phyloP scores from a whole-genome alignment of 2,329 filamentous ascomycete species.

The Colletotrichum euphorbiae region DNA sequence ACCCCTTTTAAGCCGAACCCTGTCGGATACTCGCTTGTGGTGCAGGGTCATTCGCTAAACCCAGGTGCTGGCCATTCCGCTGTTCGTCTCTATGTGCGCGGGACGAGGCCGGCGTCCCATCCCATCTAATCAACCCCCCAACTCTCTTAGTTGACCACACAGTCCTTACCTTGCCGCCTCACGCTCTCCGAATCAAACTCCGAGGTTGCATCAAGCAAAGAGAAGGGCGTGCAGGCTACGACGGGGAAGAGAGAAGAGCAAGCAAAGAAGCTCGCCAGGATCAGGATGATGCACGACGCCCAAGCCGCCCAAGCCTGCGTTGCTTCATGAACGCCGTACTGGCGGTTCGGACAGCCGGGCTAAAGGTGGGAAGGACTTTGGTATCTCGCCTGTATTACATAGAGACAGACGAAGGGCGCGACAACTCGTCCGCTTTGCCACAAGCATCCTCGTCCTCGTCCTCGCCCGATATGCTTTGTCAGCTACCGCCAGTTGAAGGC shows the following conservation, averaged over 20 bases:
- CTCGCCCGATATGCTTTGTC: not conserved
- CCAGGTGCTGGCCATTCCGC: not conserved
- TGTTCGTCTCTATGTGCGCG: not conserved
- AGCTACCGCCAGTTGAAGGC: not conserved
- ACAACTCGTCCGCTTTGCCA: not conserved
- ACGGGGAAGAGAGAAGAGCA: too few relatives aligned
- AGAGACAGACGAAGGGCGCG: not conserved
- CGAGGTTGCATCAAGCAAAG: too few relatives aligned
- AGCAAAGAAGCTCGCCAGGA: too few relatives aligned
- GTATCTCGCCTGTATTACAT: not conserved
- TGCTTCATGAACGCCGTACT: too few relatives aligned
- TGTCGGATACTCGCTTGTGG: slow-evolving; percentile 14
- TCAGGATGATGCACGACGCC: too few relatives aligned
- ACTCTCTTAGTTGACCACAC: too few relatives aligned
- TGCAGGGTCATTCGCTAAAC: not conserved
- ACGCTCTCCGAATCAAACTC: too few relatives aligned
- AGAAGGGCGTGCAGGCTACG: too few relatives aligned
- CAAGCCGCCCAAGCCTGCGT: too few relatives aligned
- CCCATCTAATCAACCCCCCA: too few relatives aligned
- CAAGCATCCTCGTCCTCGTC: not conserved
- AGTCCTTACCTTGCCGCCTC: too few relatives aligned
- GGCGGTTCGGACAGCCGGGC: not conserved
- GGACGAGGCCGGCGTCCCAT: not conserved
- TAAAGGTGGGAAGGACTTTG: not conserved
- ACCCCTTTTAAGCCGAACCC: slow-evolving; percentile 1